Percentiles rank a stretch among this genome's conserved stretches.
These are phyloP conservation scores for Raphanus raphanistrum DNA, from an alignment of 345 rosid species.

Conservation along the genomic window DNA sequence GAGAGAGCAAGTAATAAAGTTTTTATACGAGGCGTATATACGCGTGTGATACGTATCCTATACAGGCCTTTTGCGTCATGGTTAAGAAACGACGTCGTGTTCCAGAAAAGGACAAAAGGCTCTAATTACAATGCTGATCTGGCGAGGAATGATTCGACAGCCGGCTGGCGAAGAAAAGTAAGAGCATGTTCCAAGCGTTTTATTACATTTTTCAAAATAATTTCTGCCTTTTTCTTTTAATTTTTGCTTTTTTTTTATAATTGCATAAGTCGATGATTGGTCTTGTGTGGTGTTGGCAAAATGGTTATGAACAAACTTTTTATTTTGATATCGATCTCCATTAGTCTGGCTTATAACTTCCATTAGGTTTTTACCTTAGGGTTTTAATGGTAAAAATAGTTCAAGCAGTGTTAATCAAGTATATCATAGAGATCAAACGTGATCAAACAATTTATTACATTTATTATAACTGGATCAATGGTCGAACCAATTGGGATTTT, in stretches of 20 bases:
- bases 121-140: background rate
- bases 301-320: background rate
- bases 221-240: background rate
- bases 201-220: background rate
- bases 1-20: background rate
- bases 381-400: too few relatives aligned
- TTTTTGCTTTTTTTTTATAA: background rate
- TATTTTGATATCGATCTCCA: too few relatives aligned
- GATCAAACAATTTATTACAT: too few relatives aligned
- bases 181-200: background rate
- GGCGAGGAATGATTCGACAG: background rate
- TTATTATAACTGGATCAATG: too few relatives aligned
- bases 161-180: background rate
- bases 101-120: background rate
- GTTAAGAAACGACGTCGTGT: background rate
- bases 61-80: background rate
- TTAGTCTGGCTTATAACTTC: too few relatives aligned
- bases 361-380: too few relatives aligned
- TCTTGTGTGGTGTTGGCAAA: background rate
- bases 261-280: background rate
- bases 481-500: too few relatives aligned
- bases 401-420: too few relatives aligned
- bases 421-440: too few relatives aligned
- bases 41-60: conserved; percentile 17
- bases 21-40: conserved; percentile 1